phyloP scores from a whole-genome alignment of 768 basidiomycete species.

The Phanerochaete carnosa region DNA sequence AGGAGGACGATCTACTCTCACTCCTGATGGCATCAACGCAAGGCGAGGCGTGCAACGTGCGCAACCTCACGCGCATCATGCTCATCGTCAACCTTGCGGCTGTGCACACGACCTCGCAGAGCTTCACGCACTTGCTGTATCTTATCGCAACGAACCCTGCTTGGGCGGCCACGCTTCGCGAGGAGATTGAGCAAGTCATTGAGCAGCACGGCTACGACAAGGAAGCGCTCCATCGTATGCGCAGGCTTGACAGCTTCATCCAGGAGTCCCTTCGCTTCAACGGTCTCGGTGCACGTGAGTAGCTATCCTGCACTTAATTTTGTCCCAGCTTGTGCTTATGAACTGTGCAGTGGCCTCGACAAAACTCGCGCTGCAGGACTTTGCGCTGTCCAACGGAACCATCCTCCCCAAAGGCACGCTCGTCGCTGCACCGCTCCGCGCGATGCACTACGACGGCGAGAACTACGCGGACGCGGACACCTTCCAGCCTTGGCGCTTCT shows the following conservation, averaged over 20 bases:
- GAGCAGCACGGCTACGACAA: conserved; percentile 25
- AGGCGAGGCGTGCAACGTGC: background rate
- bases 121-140: conserved; percentile 24
- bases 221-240: conserved; percentile 26
- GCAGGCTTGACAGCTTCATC: conserved; percentile 34
- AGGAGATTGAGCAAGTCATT: conserved; percentile 28
- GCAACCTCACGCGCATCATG: conserved; percentile 1
- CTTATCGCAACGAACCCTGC: conserved; percentile 26
- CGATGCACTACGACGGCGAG: conserved; percentile 20
- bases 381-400: conserved; percentile 19
- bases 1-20: conserved; percentile 16
- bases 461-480: conserved; percentile 19
- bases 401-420: conserved; percentile 20
- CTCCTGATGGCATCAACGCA: conserved; percentile 20
- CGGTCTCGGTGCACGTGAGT: conserved; percentile 22
- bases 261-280: conserved; percentile 27
- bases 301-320: too few species aligned
- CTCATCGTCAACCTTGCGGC: conserved; percentile 21
- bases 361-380: background rate
- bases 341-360: conserved; percentile 8
- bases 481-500: background rate
- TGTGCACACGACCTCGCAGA: conserved; percentile 20
- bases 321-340: background rate
- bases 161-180: conserved; percentile 25
- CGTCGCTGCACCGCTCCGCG: conserved; percentile 10